These are phyloP conservation scores for Senna siamea DNA, from an alignment of 306 rosid species.

Conservation along the genomic window DNA sequence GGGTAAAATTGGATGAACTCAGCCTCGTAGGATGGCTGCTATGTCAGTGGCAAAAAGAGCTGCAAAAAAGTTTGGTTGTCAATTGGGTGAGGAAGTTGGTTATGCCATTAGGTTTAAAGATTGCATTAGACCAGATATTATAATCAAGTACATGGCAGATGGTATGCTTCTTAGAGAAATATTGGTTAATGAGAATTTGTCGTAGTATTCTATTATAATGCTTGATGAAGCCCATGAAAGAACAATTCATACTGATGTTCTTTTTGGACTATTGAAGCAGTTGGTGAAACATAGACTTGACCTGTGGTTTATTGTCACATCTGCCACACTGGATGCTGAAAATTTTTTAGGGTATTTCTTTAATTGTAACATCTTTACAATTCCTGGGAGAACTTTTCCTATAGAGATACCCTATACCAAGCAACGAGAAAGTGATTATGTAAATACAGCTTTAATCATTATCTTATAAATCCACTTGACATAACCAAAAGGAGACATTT, in stretches of 20 bases:
- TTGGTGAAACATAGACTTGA: constrained; percentile 78
- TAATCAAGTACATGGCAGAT: constrained; percentile 91
- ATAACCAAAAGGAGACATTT: constrained; percentile 89
- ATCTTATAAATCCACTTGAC: constrained; percentile 84
- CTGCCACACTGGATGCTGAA: constrained; percentile 91
- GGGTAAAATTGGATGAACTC: constrained; percentile 91
- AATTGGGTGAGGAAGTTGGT: constrained; percentile 90
- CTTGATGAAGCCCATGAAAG: constrained; percentile 96
- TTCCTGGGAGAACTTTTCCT: constrained; percentile 91
- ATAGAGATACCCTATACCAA: constrained; percentile 80
- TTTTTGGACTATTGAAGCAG: constrained; percentile 82
- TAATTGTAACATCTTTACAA: constrained; percentile 71
- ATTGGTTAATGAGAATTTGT: constrained; percentile 70
- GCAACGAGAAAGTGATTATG: constrained; percentile 83
- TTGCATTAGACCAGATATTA: constrained; percentile 81
- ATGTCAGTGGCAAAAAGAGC: constrained; percentile 91
- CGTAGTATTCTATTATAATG: constrained; percentile 84
- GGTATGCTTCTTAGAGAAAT: constrained; percentile 88
- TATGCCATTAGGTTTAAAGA: constrained; percentile 88
- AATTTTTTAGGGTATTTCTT: constrained; percentile 87
- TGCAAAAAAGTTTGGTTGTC: constrained; percentile 87
- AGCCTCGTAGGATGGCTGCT: constrained; percentile 93
- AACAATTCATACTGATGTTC: constrained; percentile 82
- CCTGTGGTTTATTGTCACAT: constrained; percentile 77
- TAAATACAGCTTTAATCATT: constrained; percentile 76